Percentiles rank a stretch among this genome's conserved stretches.
Conservation (phyloP, 768 basidiomycete species). For the Mycena leptocephala region DNA sequence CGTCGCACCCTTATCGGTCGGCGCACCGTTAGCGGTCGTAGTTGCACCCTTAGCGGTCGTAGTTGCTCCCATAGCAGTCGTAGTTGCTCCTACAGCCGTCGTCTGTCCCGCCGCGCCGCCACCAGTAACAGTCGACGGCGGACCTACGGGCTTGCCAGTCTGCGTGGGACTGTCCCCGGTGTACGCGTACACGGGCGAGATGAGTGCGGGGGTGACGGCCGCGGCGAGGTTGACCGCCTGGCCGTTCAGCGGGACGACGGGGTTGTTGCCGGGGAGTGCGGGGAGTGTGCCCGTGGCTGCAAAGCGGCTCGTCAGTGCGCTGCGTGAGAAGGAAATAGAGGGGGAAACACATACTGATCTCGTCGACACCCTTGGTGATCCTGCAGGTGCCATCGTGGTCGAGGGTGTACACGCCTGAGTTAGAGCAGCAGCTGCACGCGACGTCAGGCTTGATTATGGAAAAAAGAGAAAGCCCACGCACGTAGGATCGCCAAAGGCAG, state of each 20-base stretch:
- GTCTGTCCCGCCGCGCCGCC: not conserved
- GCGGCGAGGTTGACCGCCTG: slow-evolving; percentile 16
- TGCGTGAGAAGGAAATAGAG: not conserved
- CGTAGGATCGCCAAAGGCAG: slow-evolving; percentile 53
- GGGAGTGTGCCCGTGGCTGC: slow-evolving; percentile 63
- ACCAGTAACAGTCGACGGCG: slow-evolving; percentile 32
- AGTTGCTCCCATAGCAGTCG: not conserved
- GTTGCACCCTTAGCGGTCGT: not conserved
- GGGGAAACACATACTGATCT: slow-evolving; percentile 60
- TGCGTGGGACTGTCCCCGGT: slow-evolving; percentile 58
- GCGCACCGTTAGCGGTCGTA: not conserved
- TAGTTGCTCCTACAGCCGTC: not conserved
- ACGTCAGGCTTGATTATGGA: not conserved
- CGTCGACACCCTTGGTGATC: slow-evolving; percentile 65
- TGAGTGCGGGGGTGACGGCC: slow-evolving; percentile 53
- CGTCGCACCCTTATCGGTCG: not conserved
- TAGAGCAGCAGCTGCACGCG: slow-evolving; percentile 57
- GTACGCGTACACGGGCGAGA: slow-evolving; percentile 65
- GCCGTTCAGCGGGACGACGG: slow-evolving; percentile 47
- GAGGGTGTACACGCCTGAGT: slow-evolving; percentile 62
- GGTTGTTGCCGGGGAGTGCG: slow-evolving; percentile 70
- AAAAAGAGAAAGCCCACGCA: slow-evolving; percentile 6
- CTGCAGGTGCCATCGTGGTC: slow-evolving; percentile 58
- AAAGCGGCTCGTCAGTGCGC: slow-evolving; percentile 2
- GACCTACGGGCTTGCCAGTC: slow-evolving; percentile 49